Evolutionary conservation across 2,329 filamentous ascomycete genomes (phyloP), one percentile per base, ranked within the genome.

Genomic region (Fusarium lateritium): DNA sequence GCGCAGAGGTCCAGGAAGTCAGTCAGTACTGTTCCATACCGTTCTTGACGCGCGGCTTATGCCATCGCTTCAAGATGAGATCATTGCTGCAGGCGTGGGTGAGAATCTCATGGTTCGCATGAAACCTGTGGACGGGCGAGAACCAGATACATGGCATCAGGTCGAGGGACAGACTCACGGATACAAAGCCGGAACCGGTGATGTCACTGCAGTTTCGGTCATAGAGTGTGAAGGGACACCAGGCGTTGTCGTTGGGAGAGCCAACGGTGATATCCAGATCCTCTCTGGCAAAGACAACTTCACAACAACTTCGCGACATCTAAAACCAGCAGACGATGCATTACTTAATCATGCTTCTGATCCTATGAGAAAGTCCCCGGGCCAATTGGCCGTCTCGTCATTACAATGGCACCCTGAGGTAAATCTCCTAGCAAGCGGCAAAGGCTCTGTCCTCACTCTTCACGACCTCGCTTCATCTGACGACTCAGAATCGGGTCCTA

Each of bases 51-150:
- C 83, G 7, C 72, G 79, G 26, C 73, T 81, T 8, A 73, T 79
- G 28, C 72, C 76, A 6, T 74, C 73, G 14, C 75, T 75, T n/a
- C 75, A 75, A 7, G 75, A 82, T 26, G 86, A 88, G 73, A 65
- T 85, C 14, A 76, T 87, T 0, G 81, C 83, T 3, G 86, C 82
- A 76, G 85, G 85, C 1, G 83, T 81, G 0, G 86, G 86, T 0
- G 84, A 88, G 73, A 81, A 87, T 26, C 72, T 88, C 28, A 75
- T 86, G 7, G 80, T 82, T 4, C 77, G 84, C 22, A 76, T 79
- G 26, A 80, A 81, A 21, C 72, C 77, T 15, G 75, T 70, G 13
- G 67, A 69, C 7, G 74, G 63, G 5, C 66, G 38, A 56, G 50
- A 43, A 26, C 49, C 22, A 21, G 74, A 74, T 58, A 44, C 62